Evolutionary conservation across 73 alveolate species (phyloP).

Genomic region (Paramecium caudatum): DNA sequence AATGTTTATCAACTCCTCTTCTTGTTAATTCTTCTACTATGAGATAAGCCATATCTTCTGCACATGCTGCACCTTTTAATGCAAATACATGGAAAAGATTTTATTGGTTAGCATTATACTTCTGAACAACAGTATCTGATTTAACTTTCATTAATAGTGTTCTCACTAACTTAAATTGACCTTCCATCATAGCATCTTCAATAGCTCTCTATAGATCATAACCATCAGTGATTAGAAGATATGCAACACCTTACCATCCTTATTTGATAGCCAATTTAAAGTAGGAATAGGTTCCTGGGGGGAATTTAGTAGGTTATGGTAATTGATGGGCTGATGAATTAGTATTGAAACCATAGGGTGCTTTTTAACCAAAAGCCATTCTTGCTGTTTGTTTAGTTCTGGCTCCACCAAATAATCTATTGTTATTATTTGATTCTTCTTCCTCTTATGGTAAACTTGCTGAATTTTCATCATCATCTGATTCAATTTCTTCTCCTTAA

Average conservation of each 20-base stretch:
- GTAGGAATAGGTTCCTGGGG: slow-evolving; percentile 55
- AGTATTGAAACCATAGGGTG: too few relatives aligned
- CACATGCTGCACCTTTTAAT: slow-evolving; percentile 67
- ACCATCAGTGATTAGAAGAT: slow-evolving; percentile 79
- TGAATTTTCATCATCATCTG: slow-evolving; percentile 21
- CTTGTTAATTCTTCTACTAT: slow-evolving; percentile 31
- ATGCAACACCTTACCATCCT: slow-evolving; percentile 85
- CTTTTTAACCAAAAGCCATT: background rate
- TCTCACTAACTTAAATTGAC: slow-evolving; percentile 80
- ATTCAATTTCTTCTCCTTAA: slow-evolving; percentile 46
- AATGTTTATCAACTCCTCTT: slow-evolving; percentile 79
- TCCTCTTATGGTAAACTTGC: slow-evolving; percentile 66
- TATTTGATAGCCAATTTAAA: slow-evolving; percentile 81
- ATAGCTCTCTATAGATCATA: slow-evolving; percentile 81
- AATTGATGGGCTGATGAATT: background rate
- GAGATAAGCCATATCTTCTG: slow-evolving; percentile 4
- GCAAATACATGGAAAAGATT: slow-evolving; percentile 84
- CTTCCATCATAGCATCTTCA: slow-evolving; percentile 87
- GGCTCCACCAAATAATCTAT: background rate
- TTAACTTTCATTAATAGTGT: slow-evolving; percentile 79
- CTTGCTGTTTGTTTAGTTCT: background rate
- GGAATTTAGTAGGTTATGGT: background rate
- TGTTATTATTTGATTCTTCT: slow-evolving; percentile 49
- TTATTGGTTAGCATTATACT: slow-evolving; percentile 78
- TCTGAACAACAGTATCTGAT: slow-evolving; percentile 73